phyloP scores from a whole-genome alignment of 2,329 filamentous ascomycete genomes.

The Leptographium lundbergii region DNA sequence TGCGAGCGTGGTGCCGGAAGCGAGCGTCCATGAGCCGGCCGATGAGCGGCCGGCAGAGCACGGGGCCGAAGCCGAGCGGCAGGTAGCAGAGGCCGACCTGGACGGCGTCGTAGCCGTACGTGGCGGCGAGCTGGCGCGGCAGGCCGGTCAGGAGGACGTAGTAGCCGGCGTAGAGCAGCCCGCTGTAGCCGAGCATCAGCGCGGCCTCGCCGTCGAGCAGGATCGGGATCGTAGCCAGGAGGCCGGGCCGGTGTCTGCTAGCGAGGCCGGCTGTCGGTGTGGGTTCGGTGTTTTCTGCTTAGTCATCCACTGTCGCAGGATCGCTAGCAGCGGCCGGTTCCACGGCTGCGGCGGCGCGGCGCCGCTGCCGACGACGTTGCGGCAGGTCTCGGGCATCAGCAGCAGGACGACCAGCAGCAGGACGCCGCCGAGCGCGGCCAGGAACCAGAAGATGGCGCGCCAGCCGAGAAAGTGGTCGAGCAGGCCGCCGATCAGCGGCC shows the following conservation, averaged over 20 bases:
- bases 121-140: slow-evolving; percentile 19
- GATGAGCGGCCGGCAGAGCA: slow-evolving; percentile 21
- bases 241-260: slow-evolving; percentile 11
- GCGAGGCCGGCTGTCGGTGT: slow-evolving; percentile 2
- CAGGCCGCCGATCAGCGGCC: slow-evolving; percentile 40
- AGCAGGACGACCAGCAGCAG: slow-evolving; percentile 20
- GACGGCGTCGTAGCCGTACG: slow-evolving; percentile 20
- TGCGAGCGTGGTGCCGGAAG: slow-evolving; percentile 39
- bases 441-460: slow-evolving; percentile 43
- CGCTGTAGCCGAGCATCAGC: slow-evolving; percentile 20
- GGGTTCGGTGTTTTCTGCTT: no score
- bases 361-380: slow-evolving; percentile 33
- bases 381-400: slow-evolving; percentile 13
- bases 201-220: slow-evolving; percentile 22
- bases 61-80: slow-evolving; percentile 24
- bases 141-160: slow-evolving; percentile 20
- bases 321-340: slow-evolving; percentile 11
- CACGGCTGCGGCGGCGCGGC: slow-evolving; percentile 22
- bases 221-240: slow-evolving; percentile 19
- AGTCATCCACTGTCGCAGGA: background rate
- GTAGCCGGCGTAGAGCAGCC: slow-evolving; percentile 22
- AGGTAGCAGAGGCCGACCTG: slow-evolving; percentile 31
- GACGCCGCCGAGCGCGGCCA: slow-evolving; percentile 28
- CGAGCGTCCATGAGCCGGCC: slow-evolving; percentile 49
- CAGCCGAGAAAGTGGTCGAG: slow-evolving; percentile 38